Conservation (phyloP, 129 eudicot species). For the sunflower (Helianthus annuus) region HanXRQr2.0-SUNRISE NC_035447.2:171724065-171724564, state of each 20-base stretch:
- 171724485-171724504: constrained; percentile 6
- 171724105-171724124: too few relatives aligned
- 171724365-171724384: background rate
- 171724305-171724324: constrained; percentile 11
- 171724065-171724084: too few relatives aligned
- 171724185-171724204: too few relatives aligned
- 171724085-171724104: too few relatives aligned
- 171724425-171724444: constrained; percentile 10
- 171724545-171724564: constrained; percentile 22
- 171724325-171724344: constrained; percentile 8
- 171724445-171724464: background rate
- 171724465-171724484: constrained; percentile 13
- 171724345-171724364: constrained; percentile 24
- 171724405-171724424: constrained; percentile 16
- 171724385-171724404: constrained; percentile 1
- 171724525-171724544: background rate
- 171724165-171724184: too few relatives aligned
- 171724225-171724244: too few relatives aligned
- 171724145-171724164: too few relatives aligned
- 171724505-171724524: constrained; percentile 14
- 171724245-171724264: too few relatives aligned
- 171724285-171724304: constrained; percentile 6
- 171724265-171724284: too few relatives aligned
- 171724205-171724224: too few relatives aligned
- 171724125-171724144: too few relatives aligned